These are phyloP conservation scores for Phalaenopsis hybrid DNA, from an alignment of 116 monocot genomes.

Conservation along the genomic window DNA sequence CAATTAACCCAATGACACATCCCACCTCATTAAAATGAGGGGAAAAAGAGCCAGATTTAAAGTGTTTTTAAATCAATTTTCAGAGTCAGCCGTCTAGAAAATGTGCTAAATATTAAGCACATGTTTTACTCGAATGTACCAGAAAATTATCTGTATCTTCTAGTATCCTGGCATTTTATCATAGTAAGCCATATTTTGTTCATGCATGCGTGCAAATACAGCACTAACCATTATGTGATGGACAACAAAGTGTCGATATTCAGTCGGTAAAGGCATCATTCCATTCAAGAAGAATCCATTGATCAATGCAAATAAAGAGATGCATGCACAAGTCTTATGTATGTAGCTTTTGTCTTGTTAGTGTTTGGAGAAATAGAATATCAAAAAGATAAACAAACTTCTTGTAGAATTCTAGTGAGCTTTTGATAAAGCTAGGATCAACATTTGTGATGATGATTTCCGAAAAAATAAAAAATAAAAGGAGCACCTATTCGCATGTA, in stretches of 20 bases:
- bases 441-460: too few species aligned
- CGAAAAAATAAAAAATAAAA: too few species aligned
- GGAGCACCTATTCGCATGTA: too few species aligned
- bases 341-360: neutral
- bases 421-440: too few species aligned
- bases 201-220: neutral
- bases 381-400: neutral
- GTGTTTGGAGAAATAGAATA: neutral
- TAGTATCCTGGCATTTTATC: neutral
- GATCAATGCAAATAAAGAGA: neutral
- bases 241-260: neutral
- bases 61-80: neutral
- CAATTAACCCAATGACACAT: neutral
- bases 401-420: too few species aligned
- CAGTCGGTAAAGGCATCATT: neutral
- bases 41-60: neutral
- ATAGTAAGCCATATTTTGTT: neutral
- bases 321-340: neutral
- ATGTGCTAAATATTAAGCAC: neutral
- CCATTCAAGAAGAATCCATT: neutral
- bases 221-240: neutral
- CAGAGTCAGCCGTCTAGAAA: neutral
- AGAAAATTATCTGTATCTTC: neutral
- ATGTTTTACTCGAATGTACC: neutral
- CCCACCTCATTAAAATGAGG: neutral